Evolutionary conservation across 169 alveolate species (phyloP), one percentile per base, ranked within the genome.

Genomic region (Plasmodium cynomolgi): DNA sequence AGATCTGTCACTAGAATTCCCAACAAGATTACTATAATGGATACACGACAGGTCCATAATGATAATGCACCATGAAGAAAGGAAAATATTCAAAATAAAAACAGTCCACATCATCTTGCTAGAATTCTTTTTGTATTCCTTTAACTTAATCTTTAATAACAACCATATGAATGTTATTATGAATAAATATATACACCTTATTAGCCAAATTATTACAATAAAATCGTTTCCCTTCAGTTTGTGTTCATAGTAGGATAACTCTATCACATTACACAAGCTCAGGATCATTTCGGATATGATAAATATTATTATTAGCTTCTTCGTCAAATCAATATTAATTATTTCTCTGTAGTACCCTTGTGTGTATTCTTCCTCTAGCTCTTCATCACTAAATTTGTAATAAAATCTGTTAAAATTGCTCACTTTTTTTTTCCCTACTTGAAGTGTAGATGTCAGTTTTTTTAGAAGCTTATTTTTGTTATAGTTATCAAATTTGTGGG

Each of bases 331-430:
- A 41, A 97, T 91, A 62, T 97, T 97, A 17, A 98, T 84, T n/a
- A 95, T 93, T 82, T 97, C 97, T 82, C 96, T 90, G 95, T 97
- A 98, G 84, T 97, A 98, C 84, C 96, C 93, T 26, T 93, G 44
- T 71, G 98, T 88, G 92, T 97, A 98, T 80, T 97, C 97, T 81
- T 97, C 99, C 92, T 98, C 99, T 83, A 96, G 92, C 31, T 95
- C 93, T 92, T 96, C 97, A 93, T 98, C 98, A 31, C 71, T 95
- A 77, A 98, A 98, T 75, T 96, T 95, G 68, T 97, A 96, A 33
- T 80, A 90, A 54, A 90, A 68, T 0, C 50, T 34, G 29, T 79
- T 90, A 41, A 90, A 90, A 79, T 79, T 56, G 54, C 50, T 90
- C 34, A 23, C 90, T 23, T 74, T 80, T 62, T 79, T 90, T 54